Evolutionary conservation across 495 filamentous ascomycete genomes (phyloP), one percentile per base, ranked within the genome.

Genomic region (Aspergillus indologenus): DNA sequence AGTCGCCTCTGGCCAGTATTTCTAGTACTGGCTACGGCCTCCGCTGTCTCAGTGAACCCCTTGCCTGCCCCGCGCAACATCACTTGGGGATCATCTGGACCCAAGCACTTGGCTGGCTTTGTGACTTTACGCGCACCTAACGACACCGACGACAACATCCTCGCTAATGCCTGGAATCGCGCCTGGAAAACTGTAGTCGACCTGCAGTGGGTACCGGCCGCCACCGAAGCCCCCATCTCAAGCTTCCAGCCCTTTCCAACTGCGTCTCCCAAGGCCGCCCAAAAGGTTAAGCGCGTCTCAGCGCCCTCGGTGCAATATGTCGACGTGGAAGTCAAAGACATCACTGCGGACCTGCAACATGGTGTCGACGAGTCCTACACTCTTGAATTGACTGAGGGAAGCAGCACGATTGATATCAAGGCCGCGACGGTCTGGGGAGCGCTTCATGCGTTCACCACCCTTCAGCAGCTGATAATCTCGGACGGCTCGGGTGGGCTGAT

Each of bases 331-430:
- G 65, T 84, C 12, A 55, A 66, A 3, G 69, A 83, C 52, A 57
- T 53, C 17, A 47, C 73, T 21, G 80, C 76, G 0, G 72, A 77
- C 52, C 68, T 83, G 15, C 76, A 80, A 52, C 78, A 82, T 61
- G 81, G 78, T 0, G 81, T 83, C 19, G 78, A 85, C 62, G 83
- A 85, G 64, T 82, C 81, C 0, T 85, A 85, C 64, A 80, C 78
- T n/a, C 61, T 85, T 19, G 71, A 76, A 18, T 74, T 83, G 40
- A 44, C 57, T 8, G 62, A 68, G 12, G 60, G 56, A 19, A 70
- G 73, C 1, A 62, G 59, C 50, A 67, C 52, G 29, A 70, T 83
- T 58, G 64, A 65, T 11, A 80, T 85, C 63, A 77, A 68, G 3
- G 69, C 81, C 22, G 61, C 79, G 54, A 82, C 82, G 0, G 69